phyloP scores from a whole-genome alignment of 2,329 filamentous ascomycete genomes.

The Verticillium dahliae region DNA sequence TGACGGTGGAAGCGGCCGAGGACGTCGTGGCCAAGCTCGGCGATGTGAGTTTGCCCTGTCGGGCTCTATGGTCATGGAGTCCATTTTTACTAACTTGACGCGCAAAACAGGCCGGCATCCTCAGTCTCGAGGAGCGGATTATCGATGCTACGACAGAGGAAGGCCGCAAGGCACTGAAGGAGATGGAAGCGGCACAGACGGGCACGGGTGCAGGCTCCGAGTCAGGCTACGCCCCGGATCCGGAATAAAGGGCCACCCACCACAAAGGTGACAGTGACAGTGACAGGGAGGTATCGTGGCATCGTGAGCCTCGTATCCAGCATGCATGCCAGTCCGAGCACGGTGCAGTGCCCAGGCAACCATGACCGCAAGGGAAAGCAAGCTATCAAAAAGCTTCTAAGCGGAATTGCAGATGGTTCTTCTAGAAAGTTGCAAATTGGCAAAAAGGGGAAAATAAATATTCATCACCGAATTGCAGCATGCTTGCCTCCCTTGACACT shows the following conservation, averaged over 20 bases:
- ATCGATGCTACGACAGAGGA: conserved; percentile 92
- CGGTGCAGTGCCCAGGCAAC: no score
- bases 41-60: conserved; percentile 38
- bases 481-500: not conserved
- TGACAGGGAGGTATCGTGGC: not conserved
- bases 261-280: not conserved
- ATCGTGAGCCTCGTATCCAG: not conserved
- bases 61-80: not conserved
- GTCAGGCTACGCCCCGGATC: conserved; percentile 26
- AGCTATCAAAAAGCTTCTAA: not conserved
- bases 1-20: conserved; percentile 84
- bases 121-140: conserved; percentile 87
- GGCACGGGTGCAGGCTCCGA: conserved; percentile 18
- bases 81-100: conserved; percentile 14
- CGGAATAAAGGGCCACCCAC: conserved; percentile 24
- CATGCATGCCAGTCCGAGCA: no score
- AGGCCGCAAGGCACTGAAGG: conserved; percentile 69
- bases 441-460: not conserved
- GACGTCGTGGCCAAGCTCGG: conserved; percentile 75
- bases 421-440: no score
- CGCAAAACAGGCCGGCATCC: conserved; percentile 60
- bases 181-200: conserved; percentile 52
- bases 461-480: not conserved
- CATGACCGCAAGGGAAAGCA: no score
- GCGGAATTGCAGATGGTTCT: no score